phyloP scores from a whole-genome alignment of 768 basidiomycete genomes.

The Tylopilus vinaceipallidus region DNA sequence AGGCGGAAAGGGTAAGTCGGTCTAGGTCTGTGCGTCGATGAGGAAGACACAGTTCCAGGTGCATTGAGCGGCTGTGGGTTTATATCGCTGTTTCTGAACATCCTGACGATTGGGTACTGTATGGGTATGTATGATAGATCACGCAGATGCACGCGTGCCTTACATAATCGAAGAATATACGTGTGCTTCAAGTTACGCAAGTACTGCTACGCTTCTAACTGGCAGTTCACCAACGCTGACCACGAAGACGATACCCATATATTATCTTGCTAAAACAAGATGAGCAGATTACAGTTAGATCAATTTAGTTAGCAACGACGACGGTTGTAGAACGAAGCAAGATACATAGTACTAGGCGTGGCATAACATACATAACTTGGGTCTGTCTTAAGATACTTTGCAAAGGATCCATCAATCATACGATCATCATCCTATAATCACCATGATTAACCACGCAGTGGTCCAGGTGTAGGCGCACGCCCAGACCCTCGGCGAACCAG shows the following conservation, averaged over 20 bases:
- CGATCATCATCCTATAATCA: too few species aligned
- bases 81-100: conserved; percentile 23
- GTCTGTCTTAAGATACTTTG: conserved; percentile 25
- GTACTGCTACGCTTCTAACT: too few species aligned
- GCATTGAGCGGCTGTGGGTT: conserved; percentile 1
- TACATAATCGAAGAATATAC: too few species aligned
- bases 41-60: background rate
- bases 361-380: conserved; percentile 31
- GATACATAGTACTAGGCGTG: conserved; percentile 27
- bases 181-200: too few species aligned
- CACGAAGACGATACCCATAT: too few species aligned
- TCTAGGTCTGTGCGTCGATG: background rate
- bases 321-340: conserved; percentile 7
- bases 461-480: conserved; percentile 25
- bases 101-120: conserved; percentile 4
- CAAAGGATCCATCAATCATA: conserved; percentile 2
- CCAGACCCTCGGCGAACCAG: conserved; percentile 32
- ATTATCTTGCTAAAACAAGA: too few species aligned
- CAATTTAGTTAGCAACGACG: conserved; percentile 20
- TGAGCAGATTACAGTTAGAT: too few species aligned
- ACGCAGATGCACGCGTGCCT: too few species aligned
- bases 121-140: too few species aligned
- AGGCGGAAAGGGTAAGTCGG: conserved; percentile 61
- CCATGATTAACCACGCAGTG: conserved; percentile 22
- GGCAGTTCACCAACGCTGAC: too few species aligned